Conservation (phyloP, 495 filamentous ascomycete species). For the Xylaria flabelliformis region DNA sequence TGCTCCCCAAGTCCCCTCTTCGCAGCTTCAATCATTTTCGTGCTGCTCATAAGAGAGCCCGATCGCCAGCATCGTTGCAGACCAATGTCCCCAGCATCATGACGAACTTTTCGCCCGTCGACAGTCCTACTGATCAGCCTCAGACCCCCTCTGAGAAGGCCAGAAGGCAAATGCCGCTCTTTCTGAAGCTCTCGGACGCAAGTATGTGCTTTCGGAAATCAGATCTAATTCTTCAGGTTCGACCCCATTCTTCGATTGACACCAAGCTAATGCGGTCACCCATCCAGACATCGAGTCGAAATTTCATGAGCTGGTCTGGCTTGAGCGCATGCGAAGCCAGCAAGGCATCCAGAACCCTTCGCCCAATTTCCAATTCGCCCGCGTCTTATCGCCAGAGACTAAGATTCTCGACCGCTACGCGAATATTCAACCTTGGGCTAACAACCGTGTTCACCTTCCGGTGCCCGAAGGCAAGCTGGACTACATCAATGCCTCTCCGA, state of each 20-base stretch:
- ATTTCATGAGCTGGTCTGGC: constrained; percentile 68
- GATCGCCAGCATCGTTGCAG: constrained; percentile 47
- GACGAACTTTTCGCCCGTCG: constrained; percentile 28
- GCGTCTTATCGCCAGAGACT: constrained; percentile 54
- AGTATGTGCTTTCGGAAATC: constrained; percentile 37
- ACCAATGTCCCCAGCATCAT: constrained; percentile 39
- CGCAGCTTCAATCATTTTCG: constrained; percentile 34
- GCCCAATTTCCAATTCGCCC: constrained; percentile 63
- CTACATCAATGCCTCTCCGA: constrained; percentile 97
- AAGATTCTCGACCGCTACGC: constrained; percentile 75
- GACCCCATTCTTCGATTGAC: constrained; percentile 33
- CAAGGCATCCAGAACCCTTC: constrained; percentile 50
- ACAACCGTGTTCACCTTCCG: constrained; percentile 82
- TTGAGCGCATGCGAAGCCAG: constrained; percentile 62
- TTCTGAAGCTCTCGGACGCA: constrained; percentile 46
- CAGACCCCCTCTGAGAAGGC: constrained; percentile 36
- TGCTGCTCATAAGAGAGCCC: constrained; percentile 46
- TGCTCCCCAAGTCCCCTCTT: constrained; percentile 36
- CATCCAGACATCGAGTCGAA: constrained; percentile 57
- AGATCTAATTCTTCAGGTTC: constrained; percentile 12
- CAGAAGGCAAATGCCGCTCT: constrained; percentile 47
- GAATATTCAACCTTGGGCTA: constrained; percentile 85
- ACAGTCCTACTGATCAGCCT: constrained; percentile 36
- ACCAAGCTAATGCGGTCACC: background rate
- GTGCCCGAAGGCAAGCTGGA: constrained; percentile 82